Conservation (phyloP, 345 rosid species). For the Garcia nutans region DNA sequence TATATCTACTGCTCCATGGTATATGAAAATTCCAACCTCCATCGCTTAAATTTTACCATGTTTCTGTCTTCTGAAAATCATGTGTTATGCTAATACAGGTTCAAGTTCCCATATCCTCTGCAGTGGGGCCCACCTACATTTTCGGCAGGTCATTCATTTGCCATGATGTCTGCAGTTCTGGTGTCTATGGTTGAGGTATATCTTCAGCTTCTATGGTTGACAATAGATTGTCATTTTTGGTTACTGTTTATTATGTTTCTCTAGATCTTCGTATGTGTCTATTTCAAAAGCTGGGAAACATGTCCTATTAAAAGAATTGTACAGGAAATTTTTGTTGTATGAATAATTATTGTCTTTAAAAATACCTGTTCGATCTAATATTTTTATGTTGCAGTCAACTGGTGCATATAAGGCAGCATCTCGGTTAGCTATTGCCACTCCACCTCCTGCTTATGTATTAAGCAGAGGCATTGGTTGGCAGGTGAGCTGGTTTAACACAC, state of each 20-base stretch:
- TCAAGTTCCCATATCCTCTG: constrained; percentile 38
- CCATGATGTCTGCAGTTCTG: constrained; percentile 40
- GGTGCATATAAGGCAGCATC: constrained; percentile 37
- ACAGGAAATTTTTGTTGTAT: neutral
- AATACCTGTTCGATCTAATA: constrained; percentile 7
- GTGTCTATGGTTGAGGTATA: constrained; percentile 39
- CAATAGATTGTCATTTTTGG: neutral
- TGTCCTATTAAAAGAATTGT: neutral
- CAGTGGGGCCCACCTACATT: constrained; percentile 41
- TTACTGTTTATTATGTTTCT: neutral
- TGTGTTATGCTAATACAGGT: constrained; percentile 18
- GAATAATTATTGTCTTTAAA: constrained; percentile 9
- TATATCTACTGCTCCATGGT: constrained; percentile 36
- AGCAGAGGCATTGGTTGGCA: constrained; percentile 45
- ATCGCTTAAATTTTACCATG: neutral
- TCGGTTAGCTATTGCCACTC: constrained; percentile 38
- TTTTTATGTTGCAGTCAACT: constrained; percentile 25
- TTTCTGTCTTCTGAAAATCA: neutral
- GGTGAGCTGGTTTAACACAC: constrained; percentile 39
- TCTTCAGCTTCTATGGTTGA: neutral
- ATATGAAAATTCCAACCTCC: neutral
- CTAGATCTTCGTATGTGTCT: neutral
- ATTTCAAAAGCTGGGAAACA: too few relatives aligned
- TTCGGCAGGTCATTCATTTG: constrained; percentile 37
- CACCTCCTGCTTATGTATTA: constrained; percentile 37